Conservation (phyloP, 2,329 filamentous ascomycete species). For the Hirsutella rhossiliensis region DNA sequence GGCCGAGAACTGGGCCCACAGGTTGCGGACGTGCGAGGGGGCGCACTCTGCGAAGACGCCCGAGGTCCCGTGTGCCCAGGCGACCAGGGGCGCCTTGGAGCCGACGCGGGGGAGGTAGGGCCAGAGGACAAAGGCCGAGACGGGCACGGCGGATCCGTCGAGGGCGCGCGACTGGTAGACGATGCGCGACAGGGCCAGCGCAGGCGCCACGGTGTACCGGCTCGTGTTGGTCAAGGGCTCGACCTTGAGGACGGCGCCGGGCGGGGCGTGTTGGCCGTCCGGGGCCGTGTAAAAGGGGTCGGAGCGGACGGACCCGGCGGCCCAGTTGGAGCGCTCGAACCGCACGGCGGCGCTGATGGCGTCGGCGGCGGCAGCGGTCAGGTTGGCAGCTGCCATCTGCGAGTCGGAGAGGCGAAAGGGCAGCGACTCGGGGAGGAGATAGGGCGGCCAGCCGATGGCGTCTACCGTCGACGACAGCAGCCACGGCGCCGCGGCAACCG, state of each 20-base stretch:
- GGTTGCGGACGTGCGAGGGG: conserved; percentile 26
- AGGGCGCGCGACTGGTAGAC: conserved; percentile 32
- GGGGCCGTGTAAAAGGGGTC: conserved; percentile 28
- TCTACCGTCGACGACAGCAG: not conserved
- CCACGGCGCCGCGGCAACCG: too few species aligned
- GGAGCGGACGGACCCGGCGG: conserved; percentile 15
- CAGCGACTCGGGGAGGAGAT: conserved; percentile 11
- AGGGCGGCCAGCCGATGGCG: conserved; percentile 18
- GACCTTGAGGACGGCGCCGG: conserved; percentile 26
- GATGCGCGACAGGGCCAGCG: conserved; percentile 33
- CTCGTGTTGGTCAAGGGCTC: conserved; percentile 24
- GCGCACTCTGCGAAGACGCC: conserved; percentile 25
- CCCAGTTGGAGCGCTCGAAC: conserved; percentile 19
- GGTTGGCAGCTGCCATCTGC: conserved; percentile 11
- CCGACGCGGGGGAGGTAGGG: conserved; percentile 19
- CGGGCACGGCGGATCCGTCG: conserved; percentile 31
- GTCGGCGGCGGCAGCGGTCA: conserved; percentile 7
- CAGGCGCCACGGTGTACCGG: conserved; percentile 26
- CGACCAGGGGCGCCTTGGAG: conserved; percentile 18
- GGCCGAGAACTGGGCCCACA: conserved; percentile 26
- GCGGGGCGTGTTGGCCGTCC: conserved; percentile 9
- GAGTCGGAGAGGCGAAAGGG: conserved; percentile 12
- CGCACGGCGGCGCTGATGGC: conserved; percentile 12
- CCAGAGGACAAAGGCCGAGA: conserved; percentile 38
- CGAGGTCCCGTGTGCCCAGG: conserved; percentile 32